phyloP scores from a whole-genome alignment of 1,284 basidiomycete species.

The Irpex rosettiformis region DNA sequence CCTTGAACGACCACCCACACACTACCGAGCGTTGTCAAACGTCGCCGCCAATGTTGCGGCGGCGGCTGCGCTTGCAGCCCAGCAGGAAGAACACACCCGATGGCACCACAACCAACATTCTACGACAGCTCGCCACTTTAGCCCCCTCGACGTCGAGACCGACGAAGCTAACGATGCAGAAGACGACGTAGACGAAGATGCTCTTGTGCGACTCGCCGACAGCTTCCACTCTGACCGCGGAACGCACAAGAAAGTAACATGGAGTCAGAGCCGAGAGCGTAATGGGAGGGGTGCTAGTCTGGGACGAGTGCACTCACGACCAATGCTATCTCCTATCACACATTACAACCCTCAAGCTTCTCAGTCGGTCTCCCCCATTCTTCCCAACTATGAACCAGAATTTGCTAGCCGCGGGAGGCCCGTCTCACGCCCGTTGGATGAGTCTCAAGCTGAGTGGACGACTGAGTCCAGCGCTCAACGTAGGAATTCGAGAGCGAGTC shows the following conservation, averaged over 20 bases:
- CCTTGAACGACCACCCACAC: conserved; percentile 46
- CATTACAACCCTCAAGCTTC: conserved; percentile 31
- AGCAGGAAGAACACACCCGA: conserved; percentile 44
- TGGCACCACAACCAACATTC: conserved; percentile 20
- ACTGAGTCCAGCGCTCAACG: conserved; percentile 18
- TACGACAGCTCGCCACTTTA: conserved; percentile 13
- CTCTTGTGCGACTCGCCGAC: conserved; percentile 53
- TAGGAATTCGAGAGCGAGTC: conserved; percentile 54
- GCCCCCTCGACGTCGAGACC: conserved; percentile 9
- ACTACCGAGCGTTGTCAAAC: conserved; percentile 64
- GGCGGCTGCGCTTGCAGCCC: conserved; percentile 60
- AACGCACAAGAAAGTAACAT: conserved; percentile 55
- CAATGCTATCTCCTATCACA: conserved; percentile 20
- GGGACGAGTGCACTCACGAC: conserved; percentile 28
- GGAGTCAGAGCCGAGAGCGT: conserved; percentile 54
- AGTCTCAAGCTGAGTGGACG: conserved; percentile 21
- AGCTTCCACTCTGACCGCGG: conserved; percentile 70
- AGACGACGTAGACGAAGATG: conserved; percentile 48
- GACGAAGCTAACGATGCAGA: conserved; percentile 34
- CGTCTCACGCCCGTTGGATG: conserved; percentile 30
- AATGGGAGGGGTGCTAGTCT: conserved; percentile 39
- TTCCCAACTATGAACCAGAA: conserved; percentile 24
- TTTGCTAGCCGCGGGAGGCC: conserved; percentile 42
- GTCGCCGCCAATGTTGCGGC: conserved; percentile 68
- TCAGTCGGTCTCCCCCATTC: conserved; percentile 23